Base-by-base conservation (phyloP, 1,284 basidiomycete genomes). In the Anthracocystis panici-leucophaei region DNA sequence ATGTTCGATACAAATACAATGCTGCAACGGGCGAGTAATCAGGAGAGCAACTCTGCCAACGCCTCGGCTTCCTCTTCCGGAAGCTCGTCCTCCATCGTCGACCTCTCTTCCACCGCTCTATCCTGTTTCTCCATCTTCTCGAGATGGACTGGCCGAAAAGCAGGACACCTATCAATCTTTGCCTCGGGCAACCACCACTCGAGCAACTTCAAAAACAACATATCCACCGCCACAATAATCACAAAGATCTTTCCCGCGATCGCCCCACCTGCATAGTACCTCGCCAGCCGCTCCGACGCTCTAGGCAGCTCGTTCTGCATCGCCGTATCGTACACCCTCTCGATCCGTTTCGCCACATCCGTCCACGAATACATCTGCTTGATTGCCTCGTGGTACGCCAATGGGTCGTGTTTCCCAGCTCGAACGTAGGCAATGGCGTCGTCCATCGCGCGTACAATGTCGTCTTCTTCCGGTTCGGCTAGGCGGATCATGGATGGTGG, bases 401-500 rank as follows among this genome's bases (percentile, higher is more conserved):
- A 71, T 0, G 94, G 92, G 79, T 96, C 91, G 82, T 97, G 94
- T 51, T 87, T 86, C 0, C 92, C 91, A 0, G 87, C 84, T 1
- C 88, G 86, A 3, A 98, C 89, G 59, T 92, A 90, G 2, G 86
- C 78, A 41, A 99, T 92, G 0, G 93, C 96, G 67, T 92, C 89
- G 1, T 91, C 89, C 61, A 95, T 90, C 0, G 94, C 94, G 14
- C 91, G 89, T 23, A 96, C 89, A 5, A 98, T 90, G 83, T 97
- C 90, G 59, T 91, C 90, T 64, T 94, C 94, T 51, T 97, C 92
- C 0, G 95, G 94, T 62, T 91, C 90, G 0, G 95, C 93, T 78
- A 98, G 97, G 38, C 93, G 93, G 64, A 97, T 93, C 92, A 98
- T 93, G 74, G 95, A 92, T 51, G 91, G 88, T 0, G 97, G 97